These are phyloP conservation scores for Scheffersomyces titani DNA, from an alignment of 1,139 yeast species.

Conservation along the genomic window DNA sequence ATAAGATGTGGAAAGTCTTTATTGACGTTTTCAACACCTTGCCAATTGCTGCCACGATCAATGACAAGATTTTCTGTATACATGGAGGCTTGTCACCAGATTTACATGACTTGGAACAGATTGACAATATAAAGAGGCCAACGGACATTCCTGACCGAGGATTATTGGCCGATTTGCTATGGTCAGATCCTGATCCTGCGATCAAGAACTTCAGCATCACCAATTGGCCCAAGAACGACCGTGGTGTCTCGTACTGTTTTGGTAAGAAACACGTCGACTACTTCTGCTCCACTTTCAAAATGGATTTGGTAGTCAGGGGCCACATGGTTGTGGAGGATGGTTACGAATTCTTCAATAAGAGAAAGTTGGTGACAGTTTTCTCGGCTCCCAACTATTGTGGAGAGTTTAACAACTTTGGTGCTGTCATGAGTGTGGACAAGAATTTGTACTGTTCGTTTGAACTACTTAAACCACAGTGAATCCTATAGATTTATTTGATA, in stretches of 20 bases:
- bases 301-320: slow-evolving; percentile 81
- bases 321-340: slow-evolving; percentile 97
- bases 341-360: slow-evolving; percentile 78
- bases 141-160: slow-evolving; percentile 89
- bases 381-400: slow-evolving; percentile 93
- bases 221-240: slow-evolving; percentile 81
- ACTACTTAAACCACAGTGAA: slow-evolving; percentile 62
- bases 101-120: slow-evolving; percentile 62
- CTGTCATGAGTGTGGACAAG: slow-evolving; percentile 82
- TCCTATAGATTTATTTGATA: neutral
- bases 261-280: slow-evolving; percentile 72
- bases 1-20: slow-evolving; percentile 71
- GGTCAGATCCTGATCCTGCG: slow-evolving; percentile 84
- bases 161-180: slow-evolving; percentile 73
- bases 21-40: slow-evolving; percentile 83
- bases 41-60: slow-evolving; percentile 85
- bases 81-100: slow-evolving; percentile 91
- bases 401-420: slow-evolving; percentile 89
- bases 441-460: slow-evolving; percentile 82
- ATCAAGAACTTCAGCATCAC: slow-evolving; percentile 41
- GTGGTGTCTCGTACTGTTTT: slow-evolving; percentile 85
- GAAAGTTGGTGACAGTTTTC: slow-evolving; percentile 79
- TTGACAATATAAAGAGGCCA: slow-evolving; percentile 72
- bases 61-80: slow-evolving; percentile 82
- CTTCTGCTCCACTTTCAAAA: slow-evolving; percentile 68